Evolutionary conservation across 1,284 basidiomycete species (phyloP), one percentile per base, ranked within the genome.

Genomic region (Rhodotorula sp.): DNA sequence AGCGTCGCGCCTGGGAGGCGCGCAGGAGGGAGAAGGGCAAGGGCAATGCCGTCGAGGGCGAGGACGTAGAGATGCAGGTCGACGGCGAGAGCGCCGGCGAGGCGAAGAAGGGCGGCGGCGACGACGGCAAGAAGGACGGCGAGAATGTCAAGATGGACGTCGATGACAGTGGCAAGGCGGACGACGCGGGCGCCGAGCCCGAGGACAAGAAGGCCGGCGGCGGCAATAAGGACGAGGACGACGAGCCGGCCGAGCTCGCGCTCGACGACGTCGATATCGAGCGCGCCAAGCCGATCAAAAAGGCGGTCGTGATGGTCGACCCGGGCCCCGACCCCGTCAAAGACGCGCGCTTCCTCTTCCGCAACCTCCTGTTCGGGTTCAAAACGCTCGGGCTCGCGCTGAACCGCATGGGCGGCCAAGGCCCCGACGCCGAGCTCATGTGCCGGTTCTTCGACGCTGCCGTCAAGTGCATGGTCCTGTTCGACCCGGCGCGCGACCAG

Each of bases 311-410:
- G 57, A 80, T 83, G 80, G 79, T 81, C 59, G 83, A 83, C 67
- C 75, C 77, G n/a, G 80, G 79, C 19, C 78, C 80, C 34, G 82
- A 83, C 64, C 79, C 81, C 12, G 76, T 83, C 73, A 82, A 83
- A 71, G 95, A 95, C 78, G 91, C 90, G 54, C 90, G 94, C 51
- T 87, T 90, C 71, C 85, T 99, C 34, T 91, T 94, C 81, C 90
- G 94, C 73, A 92, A 94, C 25, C 85, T 99, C 60, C 85, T 97
- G 25, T 94, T 94, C 77, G 94, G 92, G 12, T 91, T 97, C 82
- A 91, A 95, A 65, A 89, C 90, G 3, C 88, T 91, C 73, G 53
- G 75, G 29, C 61, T 69, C 41, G 76, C 78, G 34, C 86, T 99
- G 21, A 85, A 86, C 37, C 88, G 89, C 36, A 84, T 98, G 73